Conservation (phyloP, 192 early-diverging fungal genomes). For the Backusella circina region DNA sequence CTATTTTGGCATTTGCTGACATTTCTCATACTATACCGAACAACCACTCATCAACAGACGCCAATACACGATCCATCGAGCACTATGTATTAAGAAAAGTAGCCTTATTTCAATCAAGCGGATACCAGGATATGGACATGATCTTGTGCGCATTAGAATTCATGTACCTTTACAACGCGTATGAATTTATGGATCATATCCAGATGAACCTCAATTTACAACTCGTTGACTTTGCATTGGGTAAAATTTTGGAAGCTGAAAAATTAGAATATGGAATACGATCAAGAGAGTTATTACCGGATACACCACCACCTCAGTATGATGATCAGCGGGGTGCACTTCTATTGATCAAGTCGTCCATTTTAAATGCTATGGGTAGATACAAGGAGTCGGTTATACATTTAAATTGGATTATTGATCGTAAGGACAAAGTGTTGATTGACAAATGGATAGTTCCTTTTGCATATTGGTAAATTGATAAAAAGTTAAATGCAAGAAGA, state of each 20-base stretch:
- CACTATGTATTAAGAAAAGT: conserved; percentile 47
- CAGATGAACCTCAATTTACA: conserved; percentile 18
- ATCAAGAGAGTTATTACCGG: conserved; percentile 26
- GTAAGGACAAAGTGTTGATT: conserved; percentile 32
- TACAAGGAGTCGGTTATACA: conserved; percentile 39
- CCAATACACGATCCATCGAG: conserved; percentile 39
- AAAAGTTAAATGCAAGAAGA: not conserved
- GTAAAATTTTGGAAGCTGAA: conserved; percentile 24
- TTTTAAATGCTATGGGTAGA: conserved; percentile 40
- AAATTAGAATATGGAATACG: conserved; percentile 31
- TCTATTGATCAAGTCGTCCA: conserved; percentile 43
- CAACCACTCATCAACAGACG: conserved; percentile 33
- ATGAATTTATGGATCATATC: conserved; percentile 39
- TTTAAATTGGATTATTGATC: conserved; percentile 50
- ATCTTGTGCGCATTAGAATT: conserved; percentile 43
- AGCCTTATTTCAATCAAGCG: conserved; percentile 37
- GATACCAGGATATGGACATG: conserved; percentile 41
- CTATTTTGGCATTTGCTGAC: conserved; percentile 59
- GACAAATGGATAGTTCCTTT: conserved; percentile 52
- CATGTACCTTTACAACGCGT: conserved; percentile 49
- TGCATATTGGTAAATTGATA: conserved; percentile 42
- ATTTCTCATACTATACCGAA: conserved; percentile 41
- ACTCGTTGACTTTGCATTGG: conserved; percentile 14
- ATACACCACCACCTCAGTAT: conserved; percentile 29
- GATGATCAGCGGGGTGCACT: conserved; percentile 41